These are phyloP conservation scores for Bipolaris bicolor DNA, from an alignment of 2,329 filamentous ascomycete species.

Conservation along the genomic window DNA sequence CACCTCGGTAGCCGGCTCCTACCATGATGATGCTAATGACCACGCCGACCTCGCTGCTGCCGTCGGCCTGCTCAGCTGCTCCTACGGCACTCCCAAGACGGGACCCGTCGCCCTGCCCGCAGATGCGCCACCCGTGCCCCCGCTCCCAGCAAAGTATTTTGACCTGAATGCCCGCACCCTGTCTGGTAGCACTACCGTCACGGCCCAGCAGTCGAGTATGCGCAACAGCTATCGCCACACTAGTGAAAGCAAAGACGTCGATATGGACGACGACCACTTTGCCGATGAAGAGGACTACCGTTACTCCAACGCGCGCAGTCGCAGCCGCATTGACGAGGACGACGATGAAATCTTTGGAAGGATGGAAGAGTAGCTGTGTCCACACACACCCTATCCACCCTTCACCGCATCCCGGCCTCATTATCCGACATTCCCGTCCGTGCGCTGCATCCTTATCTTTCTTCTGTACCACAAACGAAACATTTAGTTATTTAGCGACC, in stretches of 20 bases:
- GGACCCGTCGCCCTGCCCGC: constrained; percentile 67
- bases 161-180: constrained; percentile 60
- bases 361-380: constrained; percentile 74
- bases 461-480: constrained; percentile 44
- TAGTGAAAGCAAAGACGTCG: constrained; percentile 54
- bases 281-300: constrained; percentile 71
- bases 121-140: constrained; percentile 86
- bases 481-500: constrained; percentile 45
- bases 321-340: constrained; percentile 78
- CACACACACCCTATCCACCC: constrained; percentile 1
- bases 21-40: constrained; percentile 68
- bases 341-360: constrained; percentile 94
- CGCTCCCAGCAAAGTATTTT: constrained; percentile 80
- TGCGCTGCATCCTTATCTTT: constrained; percentile 15
- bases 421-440: constrained; percentile 7
- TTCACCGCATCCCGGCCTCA: constrained; percentile 18
- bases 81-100: constrained; percentile 79
- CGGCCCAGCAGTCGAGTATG: constrained; percentile 65
- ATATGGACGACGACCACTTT: constrained; percentile 64
- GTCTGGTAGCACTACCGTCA: constrained; percentile 61
- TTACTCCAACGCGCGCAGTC: constrained; percentile 48
- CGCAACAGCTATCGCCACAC: constrained; percentile 65
- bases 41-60: constrained; percentile 89
- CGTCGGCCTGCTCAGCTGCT: constrained; percentile 88
- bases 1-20: constrained; percentile 65